Conservation (phyloP, 768 basidiomycete species). For the Mycena vitilis region DNA sequence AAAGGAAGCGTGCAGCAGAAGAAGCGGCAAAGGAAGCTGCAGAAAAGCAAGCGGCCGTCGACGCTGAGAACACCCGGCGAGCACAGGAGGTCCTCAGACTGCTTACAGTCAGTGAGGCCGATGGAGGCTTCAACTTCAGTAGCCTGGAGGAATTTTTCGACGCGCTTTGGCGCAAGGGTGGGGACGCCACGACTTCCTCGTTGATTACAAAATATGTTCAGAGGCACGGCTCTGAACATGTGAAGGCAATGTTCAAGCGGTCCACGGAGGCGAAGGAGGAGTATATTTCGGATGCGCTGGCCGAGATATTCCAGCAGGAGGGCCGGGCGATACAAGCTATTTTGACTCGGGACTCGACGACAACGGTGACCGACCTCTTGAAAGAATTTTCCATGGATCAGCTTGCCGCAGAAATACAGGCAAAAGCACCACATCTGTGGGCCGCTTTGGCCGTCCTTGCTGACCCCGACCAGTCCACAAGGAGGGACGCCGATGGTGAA, state of each 20-base stretch:
- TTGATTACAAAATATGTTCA: constrained; percentile 1
- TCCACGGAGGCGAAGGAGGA: constrained; percentile 12
- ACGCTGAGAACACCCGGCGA: neutral
- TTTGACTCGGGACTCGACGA: constrained; percentile 19
- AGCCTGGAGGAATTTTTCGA: constrained; percentile 20
- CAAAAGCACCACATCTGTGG: constrained; percentile 20
- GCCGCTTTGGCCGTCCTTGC: constrained; percentile 7
- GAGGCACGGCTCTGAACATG: constrained; percentile 12
- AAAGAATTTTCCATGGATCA: constrained; percentile 22
- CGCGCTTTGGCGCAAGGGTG: constrained; percentile 16
- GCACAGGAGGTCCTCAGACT: constrained; percentile 8
- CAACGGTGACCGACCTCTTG: constrained; percentile 5
- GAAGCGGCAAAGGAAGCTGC: neutral
- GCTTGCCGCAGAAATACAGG: constrained; percentile 3
- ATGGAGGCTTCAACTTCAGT: constrained; percentile 25
- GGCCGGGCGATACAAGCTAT: constrained; percentile 23
- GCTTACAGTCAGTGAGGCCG: neutral
- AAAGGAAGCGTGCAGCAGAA: neutral
- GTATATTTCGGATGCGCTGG: neutral
- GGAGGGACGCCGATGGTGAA: neutral
- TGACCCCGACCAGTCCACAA: constrained; percentile 2
- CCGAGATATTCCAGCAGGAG: constrained; percentile 16
- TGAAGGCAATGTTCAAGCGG: constrained; percentile 13
- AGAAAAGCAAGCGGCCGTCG: neutral
- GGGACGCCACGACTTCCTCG: constrained; percentile 4